Percentiles rank a stretch among this genome's conserved stretches.
Evolutionary conservation across 2,329 filamentous ascomycete genomes (phyloP).

Genomic region (Talaromyces sp.): DNA sequence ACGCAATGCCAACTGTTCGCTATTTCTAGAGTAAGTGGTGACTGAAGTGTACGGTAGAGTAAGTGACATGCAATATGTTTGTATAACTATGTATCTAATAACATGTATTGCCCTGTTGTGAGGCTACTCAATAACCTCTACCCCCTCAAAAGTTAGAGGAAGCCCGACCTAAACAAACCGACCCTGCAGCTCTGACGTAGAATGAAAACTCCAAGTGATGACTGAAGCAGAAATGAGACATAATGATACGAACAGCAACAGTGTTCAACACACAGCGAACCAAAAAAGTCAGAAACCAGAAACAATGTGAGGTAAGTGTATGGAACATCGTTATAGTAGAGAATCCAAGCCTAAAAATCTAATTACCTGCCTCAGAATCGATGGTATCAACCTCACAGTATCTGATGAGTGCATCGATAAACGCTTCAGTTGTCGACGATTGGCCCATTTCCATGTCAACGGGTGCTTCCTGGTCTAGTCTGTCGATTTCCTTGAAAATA

Average conservation of each 20-base stretch:
- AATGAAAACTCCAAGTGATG: background rate
- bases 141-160: background rate
- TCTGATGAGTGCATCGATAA: slow-evolving; percentile 74
- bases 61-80: background rate
- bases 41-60: background rate
- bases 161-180: background rate
- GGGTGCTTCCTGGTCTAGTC: slow-evolving; percentile 76
- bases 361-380: slow-evolving; percentile 51
- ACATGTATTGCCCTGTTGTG: background rate
- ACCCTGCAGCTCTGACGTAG: background rate
- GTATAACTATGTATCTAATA: background rate
- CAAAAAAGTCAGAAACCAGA: background rate
- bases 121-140: background rate
- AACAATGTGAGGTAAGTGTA: background rate
- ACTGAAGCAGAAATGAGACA: background rate
- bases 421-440: slow-evolving; percentile 79
- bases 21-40: background rate
- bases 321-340: background rate
- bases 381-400: slow-evolving; percentile 83
- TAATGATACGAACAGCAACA: background rate
- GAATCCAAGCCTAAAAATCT: background rate
- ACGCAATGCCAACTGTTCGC: background rate
- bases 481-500: slow-evolving; percentile 84
- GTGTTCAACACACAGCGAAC: background rate
- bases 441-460: slow-evolving; percentile 94